Evolutionary conservation across 139 green algal species (phyloP).

Genomic region (Penium margaritaceum): DNA sequence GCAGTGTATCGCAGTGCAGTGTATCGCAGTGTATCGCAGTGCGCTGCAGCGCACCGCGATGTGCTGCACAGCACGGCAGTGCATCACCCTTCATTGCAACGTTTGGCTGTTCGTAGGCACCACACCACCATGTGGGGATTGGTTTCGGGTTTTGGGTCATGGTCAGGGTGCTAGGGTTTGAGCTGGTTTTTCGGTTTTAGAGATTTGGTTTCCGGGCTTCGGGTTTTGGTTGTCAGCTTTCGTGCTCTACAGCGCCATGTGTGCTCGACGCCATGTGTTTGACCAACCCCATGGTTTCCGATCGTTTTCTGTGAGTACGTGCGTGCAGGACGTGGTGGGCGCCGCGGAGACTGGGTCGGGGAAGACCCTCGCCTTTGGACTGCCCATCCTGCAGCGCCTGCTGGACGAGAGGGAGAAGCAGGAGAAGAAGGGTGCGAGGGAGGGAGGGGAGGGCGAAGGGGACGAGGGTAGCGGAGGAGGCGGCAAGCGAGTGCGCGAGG

Average conservation of each 20-base stretch:
- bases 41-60: too few relatives aligned
- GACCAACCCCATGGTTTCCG: neutral
- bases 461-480: constrained; percentile 60
- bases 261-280: neutral
- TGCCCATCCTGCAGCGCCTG: constrained; percentile 80
- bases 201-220: neutral
- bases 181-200: neutral
- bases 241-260: neutral
- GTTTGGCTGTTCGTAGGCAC: too few relatives aligned
- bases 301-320: neutral
- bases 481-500: neutral
- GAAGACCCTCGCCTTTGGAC: constrained; percentile 95
- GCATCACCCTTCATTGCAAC: too few relatives aligned
- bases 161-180: too few relatives aligned
- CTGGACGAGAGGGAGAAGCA: constrained; percentile 30
- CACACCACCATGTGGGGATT: too few relatives aligned
- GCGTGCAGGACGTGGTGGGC: constrained; percentile 83
- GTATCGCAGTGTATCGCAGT: too few relatives aligned
- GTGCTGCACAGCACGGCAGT: too few relatives aligned
- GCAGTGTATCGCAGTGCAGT: too few relatives aligned
- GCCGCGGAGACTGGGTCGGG: constrained; percentile 91
- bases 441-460: constrained; percentile 54
- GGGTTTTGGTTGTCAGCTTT: neutral
- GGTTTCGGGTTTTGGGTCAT: too few relatives aligned
- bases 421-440: neutral